Base-by-base conservation (phyloP, 2,329 filamentous ascomycete species). In the Orbilia blumenaviensis region DNA sequence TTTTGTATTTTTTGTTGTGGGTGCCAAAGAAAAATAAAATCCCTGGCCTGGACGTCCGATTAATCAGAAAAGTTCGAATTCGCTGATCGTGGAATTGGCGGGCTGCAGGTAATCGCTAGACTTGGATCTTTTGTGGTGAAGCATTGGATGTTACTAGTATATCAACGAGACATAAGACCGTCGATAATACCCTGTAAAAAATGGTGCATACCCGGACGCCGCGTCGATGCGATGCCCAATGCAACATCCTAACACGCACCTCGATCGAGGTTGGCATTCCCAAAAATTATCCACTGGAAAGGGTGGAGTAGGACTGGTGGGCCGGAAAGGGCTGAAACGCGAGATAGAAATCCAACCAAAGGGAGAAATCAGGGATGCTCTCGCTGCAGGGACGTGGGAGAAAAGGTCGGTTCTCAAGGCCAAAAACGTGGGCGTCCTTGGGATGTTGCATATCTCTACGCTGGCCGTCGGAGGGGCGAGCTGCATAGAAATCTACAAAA, bases 371-470 rank as follows among this genome's bases (percentile, higher is more conserved):
- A 75, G 63, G 71, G 71, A 67, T 75, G 32, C 23, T 52, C 44
- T 75, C 69, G 69, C 69, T 75, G 71, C 71, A 75, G 71, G 71
- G 71, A 75, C 71, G 23, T 63, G 63, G 63, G 63, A 68, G 46
- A 58, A 64, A 48, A 54, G 46, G 44, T 44, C 56, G 44, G 44
- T 42, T 34, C 32, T 63, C 50, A 32, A 48, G 62, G 41, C 52
- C 68, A 61, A 60, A 74, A 75, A 75, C 71, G 71, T 75, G 71
- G 71, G 71, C 71, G 36, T 75, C 71, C 69, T 66, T 67, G 71
- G 46, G 54, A 16, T 74, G 23, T 34, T 63, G 63, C 71, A 75
- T 62, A 63, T 63, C 46, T 63, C 56, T 41, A 66, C 71, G 71
- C 46, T 67, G 63, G 56, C 56, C 63, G 60, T 68, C 64, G 71